A percentile compares a stretch with the other conserved stretches of the same genome.
These are phyloP conservation scores for Shiraia bambusicola DNA, from an alignment of 2,329 filamentous ascomycete genomes.

Conservation along the genomic window DNA sequence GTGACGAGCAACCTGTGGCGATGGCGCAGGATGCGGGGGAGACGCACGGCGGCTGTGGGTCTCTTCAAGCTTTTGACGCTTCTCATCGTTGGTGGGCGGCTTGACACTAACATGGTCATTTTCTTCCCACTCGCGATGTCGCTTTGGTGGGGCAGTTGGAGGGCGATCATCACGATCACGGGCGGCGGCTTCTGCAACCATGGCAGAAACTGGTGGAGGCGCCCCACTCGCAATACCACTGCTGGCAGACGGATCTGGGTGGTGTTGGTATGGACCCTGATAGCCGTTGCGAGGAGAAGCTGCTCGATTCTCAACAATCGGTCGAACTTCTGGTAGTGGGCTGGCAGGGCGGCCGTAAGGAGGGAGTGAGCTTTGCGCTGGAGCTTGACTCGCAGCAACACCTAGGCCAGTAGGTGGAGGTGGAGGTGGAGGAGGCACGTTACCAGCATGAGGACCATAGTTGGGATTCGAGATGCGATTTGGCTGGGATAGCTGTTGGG, in stretches of 20 bases:
- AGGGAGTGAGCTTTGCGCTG: constrained; percentile 57
- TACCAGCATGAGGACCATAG: constrained; percentile 47
- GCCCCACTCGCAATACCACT: constrained; percentile 69
- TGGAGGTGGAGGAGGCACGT: constrained; percentile 55
- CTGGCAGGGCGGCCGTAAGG: constrained; percentile 71
- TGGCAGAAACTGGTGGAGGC: constrained; percentile 64
- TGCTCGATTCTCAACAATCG: constrained; percentile 79
- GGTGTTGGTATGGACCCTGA: constrained; percentile 77
- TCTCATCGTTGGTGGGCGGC: constrained; percentile 78
- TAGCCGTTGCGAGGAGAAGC: constrained; percentile 90
- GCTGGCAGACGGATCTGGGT: constrained; percentile 61
- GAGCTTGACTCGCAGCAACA: constrained; percentile 55
- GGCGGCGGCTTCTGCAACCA: constrained; percentile 67
- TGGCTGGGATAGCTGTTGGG: constrained; percentile 41
- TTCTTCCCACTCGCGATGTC: constrained; percentile 90
- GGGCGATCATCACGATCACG: constrained; percentile 72
- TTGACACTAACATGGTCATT: constrained; percentile 74
- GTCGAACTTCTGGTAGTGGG: constrained; percentile 80
- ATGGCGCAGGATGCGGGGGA: constrained; percentile 49
- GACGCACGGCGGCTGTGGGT: constrained; percentile 69
- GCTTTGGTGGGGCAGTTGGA: constrained; percentile 72
- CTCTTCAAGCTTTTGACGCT: constrained; percentile 81
- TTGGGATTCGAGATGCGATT: constrained; percentile 52
- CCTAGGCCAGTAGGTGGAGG: constrained; percentile 55
- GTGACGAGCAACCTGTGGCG: constrained; percentile 68